Base-by-base conservation (phyloP, 768 basidiomycete genomes). In the Agrocybe praecox region DNA sequence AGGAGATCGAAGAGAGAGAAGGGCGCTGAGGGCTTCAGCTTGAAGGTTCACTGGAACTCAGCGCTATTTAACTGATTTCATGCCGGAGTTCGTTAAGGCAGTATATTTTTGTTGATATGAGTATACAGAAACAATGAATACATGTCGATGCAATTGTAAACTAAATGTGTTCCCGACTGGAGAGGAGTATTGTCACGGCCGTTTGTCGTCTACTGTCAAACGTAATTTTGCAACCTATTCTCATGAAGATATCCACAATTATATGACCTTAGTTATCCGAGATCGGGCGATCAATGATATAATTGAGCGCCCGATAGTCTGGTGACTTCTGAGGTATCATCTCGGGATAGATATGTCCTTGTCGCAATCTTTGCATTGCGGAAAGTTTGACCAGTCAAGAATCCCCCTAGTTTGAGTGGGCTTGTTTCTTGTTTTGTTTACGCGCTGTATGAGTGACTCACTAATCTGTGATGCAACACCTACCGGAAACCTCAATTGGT, bases 401-500 rank as follows among this genome's bases (percentile, higher is more conserved):
- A 18, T 32, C n/a, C 43, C 43, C 29, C 52, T 45, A 53, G 44
- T 45, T 45, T 45, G 10, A 18, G 26, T 19, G 22, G 18, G 19
- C 52, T 45, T 21, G 52, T 44, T 43, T n/a, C n/a, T n/a, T n/a
- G n/a, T n/a, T 34, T 34, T 46, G 23, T 29, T 45, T 43, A 43
- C 21, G 19, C 36, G 24, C 45, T 32, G n/a, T 26, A 12, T 33
- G 48, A 49, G 33, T 45, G 43, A 33, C 29, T 53, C 43, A 33
- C n/a, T 53, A 42, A 53, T 53, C 45, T 44, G 43, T 53, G 52
- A 53, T 53, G 52, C 52, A 40, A 29, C 21, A 44, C 42, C 32
- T 5, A 53, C 42, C 52, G 52, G 52, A 46, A 29, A 53, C 52
- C 29, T 53, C 52, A 46, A 44, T 29, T 53, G 52, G 52, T 14